These are phyloP conservation scores for Clitocybe nebularis DNA, from an alignment of 1,284 basidiomycete species.

Conservation along the genomic window DNA sequence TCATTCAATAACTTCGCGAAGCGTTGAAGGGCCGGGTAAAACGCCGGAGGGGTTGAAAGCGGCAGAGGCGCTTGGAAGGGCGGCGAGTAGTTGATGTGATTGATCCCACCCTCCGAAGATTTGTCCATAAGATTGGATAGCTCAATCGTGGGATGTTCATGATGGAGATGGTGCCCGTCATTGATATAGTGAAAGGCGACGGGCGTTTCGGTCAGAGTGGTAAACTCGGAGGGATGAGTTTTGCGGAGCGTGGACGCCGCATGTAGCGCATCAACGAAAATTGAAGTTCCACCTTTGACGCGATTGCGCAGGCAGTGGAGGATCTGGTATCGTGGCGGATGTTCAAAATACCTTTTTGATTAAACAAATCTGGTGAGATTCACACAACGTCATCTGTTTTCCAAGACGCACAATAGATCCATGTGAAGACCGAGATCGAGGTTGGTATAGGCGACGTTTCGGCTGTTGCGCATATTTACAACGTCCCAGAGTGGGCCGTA, in stretches of 20 bases:
- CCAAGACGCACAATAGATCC: conserved; percentile 75
- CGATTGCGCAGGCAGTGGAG: conserved; percentile 86
- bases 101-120: conserved; percentile 30
- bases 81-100: conserved; percentile 87
- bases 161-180: conserved; percentile 82
- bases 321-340: conserved; percentile 89
- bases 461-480: conserved; percentile 67
- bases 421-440: conserved; percentile 88
- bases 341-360: conserved; percentile 76
- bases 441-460: conserved; percentile 95
- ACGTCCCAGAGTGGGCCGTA: conserved; percentile 95
- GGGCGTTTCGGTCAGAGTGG: conserved; percentile 55
- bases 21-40: conserved; percentile 63
- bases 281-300: conserved; percentile 80
- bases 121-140: conserved; percentile 31
- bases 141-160: conserved; percentile 80
- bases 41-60: conserved; percentile 44
- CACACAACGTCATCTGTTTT: neutral
- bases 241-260: conserved; percentile 61
- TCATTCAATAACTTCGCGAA: conserved; percentile 67
- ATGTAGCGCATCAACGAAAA: conserved; percentile 84
- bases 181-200: conserved; percentile 92
- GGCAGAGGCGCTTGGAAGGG: conserved; percentile 89
- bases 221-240: conserved; percentile 51
- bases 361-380: neutral